Evolutionary conservation across 345 rosid species (phyloP), one percentile per base, ranked within the genome.

Genomic region (Brassica carinata): DNA sequence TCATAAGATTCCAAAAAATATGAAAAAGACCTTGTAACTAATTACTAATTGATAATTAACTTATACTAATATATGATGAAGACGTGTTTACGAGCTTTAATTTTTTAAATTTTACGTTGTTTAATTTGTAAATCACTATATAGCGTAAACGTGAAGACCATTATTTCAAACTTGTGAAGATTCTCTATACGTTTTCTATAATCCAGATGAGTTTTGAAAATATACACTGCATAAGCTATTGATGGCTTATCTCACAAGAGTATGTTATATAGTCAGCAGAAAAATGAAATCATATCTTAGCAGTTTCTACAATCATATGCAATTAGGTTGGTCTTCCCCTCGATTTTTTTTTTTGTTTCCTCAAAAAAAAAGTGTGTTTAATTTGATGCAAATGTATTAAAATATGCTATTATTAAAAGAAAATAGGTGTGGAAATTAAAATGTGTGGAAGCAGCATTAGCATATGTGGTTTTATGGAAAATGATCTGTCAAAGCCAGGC

Each of bases 401-500:
- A 64, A 11, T 61, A 1, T 10, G 3, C 13, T 2, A 43, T 43
- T 23, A 23, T 2, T 26, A 26, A 61, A n/a, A 23, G 26, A 23
- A 23, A 51, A 33, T 18, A 19, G 26, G 45, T 33, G 43, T 8
- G 26, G 45, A 33, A 69, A 77, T 8, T 15, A 9, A 77, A 70
- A 71, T 79, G 75, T 73, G 78, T 79, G 78, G 58, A 79, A 31
- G 73, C 17, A 71, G 70, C 40, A 17, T 38, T 8, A 72, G 57
- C 29, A 55, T 34, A 66, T 63, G 74, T 68, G 67, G 79, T 70
- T 13, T 18, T 27, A 74, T 76, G 75, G 81, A 33, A 82, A 67
- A 82, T 72, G 84, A 14, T 15, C 71, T 82, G 84, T 81, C 70
- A 77, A 76, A 57, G 78, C 74, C 81, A 82, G 78, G 71, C 84